Evolutionary conservation across 1,284 basidiomycete species (phyloP).

Genomic region (Cryptococcus wingfieldii): DNA sequence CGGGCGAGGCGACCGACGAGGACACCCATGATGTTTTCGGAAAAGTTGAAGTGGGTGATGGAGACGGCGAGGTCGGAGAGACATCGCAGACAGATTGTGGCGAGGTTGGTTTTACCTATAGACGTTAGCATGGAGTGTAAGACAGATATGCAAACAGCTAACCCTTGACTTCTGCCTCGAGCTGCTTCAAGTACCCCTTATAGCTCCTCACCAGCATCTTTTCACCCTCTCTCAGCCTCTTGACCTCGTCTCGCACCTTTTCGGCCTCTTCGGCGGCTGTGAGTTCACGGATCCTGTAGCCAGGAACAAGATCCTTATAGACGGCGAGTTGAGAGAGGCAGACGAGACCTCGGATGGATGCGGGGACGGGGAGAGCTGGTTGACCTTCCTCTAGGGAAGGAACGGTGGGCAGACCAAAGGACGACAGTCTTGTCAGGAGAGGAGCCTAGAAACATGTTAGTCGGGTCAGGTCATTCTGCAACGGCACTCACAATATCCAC

Average conservation of each 20-base stretch:
- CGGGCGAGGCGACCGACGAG: slow-evolving; percentile 79
- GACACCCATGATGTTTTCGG: slow-evolving; percentile 83
- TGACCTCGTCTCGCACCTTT: slow-evolving; percentile 91
- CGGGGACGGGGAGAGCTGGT: slow-evolving; percentile 64
- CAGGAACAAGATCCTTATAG: slow-evolving; percentile 90
- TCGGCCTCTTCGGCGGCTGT: slow-evolving; percentile 87
- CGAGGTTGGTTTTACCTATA: slow-evolving; percentile 66
- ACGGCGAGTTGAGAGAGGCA: slow-evolving; percentile 88
- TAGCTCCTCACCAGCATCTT: slow-evolving; percentile 89
- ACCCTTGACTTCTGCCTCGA: slow-evolving; percentile 87
- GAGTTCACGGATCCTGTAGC: slow-evolving; percentile 71
- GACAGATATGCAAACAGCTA: slow-evolving; percentile 22
- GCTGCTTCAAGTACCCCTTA: slow-evolving; percentile 76
- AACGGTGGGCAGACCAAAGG: slow-evolving; percentile 71
- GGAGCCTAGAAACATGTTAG: slow-evolving; percentile 74
- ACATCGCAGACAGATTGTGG: slow-evolving; percentile 69
- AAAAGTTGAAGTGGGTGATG: slow-evolving; percentile 96
- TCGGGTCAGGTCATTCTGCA: slow-evolving; percentile 36
- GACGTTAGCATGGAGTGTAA: neutral
- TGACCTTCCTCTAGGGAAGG: slow-evolving; percentile 62
- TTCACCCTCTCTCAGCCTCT: slow-evolving; percentile 88
- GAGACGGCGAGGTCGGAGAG: slow-evolving; percentile 81
- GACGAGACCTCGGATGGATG: slow-evolving; percentile 78
- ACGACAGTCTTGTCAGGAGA: slow-evolving; percentile 75
- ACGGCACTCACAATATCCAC: slow-evolving; percentile 45